These are phyloP conservation scores for Puya raimondii DNA, from an alignment of 176 grass and related monocot species.

Conservation along the genomic window DNA sequence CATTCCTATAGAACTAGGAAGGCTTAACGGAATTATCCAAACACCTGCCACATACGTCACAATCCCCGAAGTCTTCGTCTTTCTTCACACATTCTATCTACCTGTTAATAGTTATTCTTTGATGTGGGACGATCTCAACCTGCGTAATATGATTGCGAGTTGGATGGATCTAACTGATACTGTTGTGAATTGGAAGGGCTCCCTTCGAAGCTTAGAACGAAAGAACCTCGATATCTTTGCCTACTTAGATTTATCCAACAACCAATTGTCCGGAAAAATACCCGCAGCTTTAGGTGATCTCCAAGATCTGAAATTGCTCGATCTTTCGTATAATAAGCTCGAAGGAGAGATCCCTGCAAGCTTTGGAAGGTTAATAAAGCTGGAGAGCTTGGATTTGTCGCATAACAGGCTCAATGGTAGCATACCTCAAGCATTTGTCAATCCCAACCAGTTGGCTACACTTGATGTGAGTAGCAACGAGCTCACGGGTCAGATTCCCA, in stretches of 20 bases:
- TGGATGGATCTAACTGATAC: conserved; percentile 16
- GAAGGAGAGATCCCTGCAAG: conserved; percentile 18
- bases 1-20: conserved; percentile 13
- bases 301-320: conserved; percentile 20
- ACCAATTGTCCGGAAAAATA: conserved; percentile 20
- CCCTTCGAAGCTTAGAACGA: not conserved
- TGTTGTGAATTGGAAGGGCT: conserved; percentile 20
- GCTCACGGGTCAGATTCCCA: conserved; percentile 11
- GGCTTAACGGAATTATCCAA: conserved; percentile 16
- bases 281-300: conserved; percentile 6
- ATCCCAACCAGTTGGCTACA: conserved; percentile 9
- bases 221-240: conserved; percentile 16
- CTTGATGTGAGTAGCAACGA: conserved; percentile 20
- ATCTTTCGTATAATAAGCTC: conserved; percentile 25
- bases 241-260: conserved; percentile 20
- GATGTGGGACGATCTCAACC: too few species aligned
- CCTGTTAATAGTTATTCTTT: too few species aligned
- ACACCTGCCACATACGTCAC: conserved; percentile 24
- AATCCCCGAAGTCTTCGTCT: conserved; percentile 21
- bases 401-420: conserved; percentile 21
- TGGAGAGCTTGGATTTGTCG: conserved; percentile 29
- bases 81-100: not conserved
- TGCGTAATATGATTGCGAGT: too few species aligned
- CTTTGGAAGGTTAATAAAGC: conserved; percentile 5
- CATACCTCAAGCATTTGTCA: conserved; percentile 23